Base-by-base conservation (phyloP, 2,329 filamentous ascomycete species). In the Annulohypoxylon truncatum region DNA sequence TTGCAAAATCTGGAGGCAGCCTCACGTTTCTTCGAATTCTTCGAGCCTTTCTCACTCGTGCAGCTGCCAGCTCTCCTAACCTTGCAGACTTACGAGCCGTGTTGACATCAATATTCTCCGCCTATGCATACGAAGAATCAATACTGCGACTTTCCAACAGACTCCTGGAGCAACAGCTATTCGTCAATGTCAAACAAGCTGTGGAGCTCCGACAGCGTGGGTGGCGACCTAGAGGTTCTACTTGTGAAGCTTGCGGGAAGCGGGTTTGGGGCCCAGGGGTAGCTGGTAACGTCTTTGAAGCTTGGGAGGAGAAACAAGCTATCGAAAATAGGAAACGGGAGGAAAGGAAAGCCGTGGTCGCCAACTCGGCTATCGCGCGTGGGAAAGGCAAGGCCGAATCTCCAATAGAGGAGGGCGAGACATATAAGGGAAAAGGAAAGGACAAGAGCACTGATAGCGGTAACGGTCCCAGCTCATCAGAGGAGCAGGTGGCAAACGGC, bases 41-140 rank as follows among this genome's bases (percentile, higher is more conserved):
- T 12, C 90, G 94, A 51, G 92, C 92, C 4, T 99, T 99, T 77
- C 87, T 99, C 28, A 89, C 91, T 0, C 89, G 93, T 47, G 95
- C 94, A 0, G 91, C 93, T 0, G 86, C 88, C 22, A 89, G 90
- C 15, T 96, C 94, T 0, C 94, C 96, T 0, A 96, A 92, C 10
- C 84, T 99, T 1, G 90, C 93, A 1, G 94, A 98, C 76, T 85
- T 99, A 2, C 91, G 96, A 46, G 87, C 88, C 5, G 94, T 98
- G 0, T 86, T 99, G 1, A 84, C 89, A 0, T 96, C 94, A 10
- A 95, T 99, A 59, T 98, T 99, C 80, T 90, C 95, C 0, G 95
- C 96, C 0, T 99, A 99, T 77, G 91, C 94, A 0, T 97, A 98
- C 76, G 96, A 99, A 78, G 92, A 95, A 77, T 94, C 92, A 0